Base-by-base conservation (phyloP, 129 eudicot species). In the Flaveria brownii region DNA sequence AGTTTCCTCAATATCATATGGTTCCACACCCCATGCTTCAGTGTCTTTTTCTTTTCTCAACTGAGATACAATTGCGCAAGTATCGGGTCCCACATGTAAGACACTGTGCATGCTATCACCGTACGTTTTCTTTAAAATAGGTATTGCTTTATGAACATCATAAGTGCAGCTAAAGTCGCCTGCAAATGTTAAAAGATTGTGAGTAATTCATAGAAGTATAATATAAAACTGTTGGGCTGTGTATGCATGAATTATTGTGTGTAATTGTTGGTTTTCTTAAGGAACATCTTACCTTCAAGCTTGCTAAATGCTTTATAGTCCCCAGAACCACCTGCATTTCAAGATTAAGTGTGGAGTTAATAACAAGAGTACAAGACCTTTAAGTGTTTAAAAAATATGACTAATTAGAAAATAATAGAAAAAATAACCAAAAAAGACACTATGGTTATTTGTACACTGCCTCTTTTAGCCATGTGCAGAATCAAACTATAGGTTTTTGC, bases 1-100 rank as follows among this genome's bases (percentile, higher is more conserved):
- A 14, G 86, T 88, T 73, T 90, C 96, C 71, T 90, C 96, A 1
- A 86, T 79, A 60, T 90, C 96, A 71, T 90, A 90, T 0, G 96
- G 96, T 73, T 90, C 96, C 47, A 90, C 88, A 59, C 96, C 96
- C 89, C 89, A 90, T 23, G 93, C 96, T 81, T 90, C 96, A 1
- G 92, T 90, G 50, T 83, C 90, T 18, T 85, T 90, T 66, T 85
- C 92, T 77, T 81, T 87, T 41, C 86, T 65, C 81, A 90, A 74
- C 33, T 77, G 56, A 75, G 96, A 90, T 15, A 90, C 96, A 30
- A 90, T 88, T 11, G 93, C 84, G 71, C 96, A 90, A 39, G 90
- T 71, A 61, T 90, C 96, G 17, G 96, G 96, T 10, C 96, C 96
- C 42, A 90, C 93, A 26, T 90, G 96, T 80, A 90, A 79, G 45